Conservation (phyloP, 2,329 filamentous ascomycete genomes). For the Penicillium expansum region DNA sequence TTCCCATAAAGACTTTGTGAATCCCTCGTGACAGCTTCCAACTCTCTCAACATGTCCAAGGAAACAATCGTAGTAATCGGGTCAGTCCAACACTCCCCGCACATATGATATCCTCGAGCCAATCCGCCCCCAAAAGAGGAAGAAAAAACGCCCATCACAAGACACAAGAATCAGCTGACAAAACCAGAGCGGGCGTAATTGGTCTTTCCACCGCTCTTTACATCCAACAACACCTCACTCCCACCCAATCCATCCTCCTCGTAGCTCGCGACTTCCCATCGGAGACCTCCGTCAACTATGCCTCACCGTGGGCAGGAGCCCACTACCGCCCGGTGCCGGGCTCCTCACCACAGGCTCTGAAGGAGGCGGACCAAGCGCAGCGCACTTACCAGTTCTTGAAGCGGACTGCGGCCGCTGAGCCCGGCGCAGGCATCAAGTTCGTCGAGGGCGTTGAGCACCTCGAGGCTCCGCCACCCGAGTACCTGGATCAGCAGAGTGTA, state of each 20-base stretch:
- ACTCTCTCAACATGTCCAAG: constrained; percentile 19
- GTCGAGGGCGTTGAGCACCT: constrained; percentile 45
- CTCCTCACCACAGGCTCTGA: constrained; percentile 33
- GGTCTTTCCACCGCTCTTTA: constrained; percentile 39
- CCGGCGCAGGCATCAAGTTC: constrained; percentile 39
- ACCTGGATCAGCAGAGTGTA: constrained; percentile 30
- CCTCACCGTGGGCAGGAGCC: constrained; percentile 48
- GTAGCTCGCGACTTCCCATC: constrained; percentile 43
- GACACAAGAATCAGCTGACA: constrained; percentile 5
- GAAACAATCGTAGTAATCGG: constrained; percentile 41
- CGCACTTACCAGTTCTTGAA: constrained; percentile 42
- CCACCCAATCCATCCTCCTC: constrained; percentile 37
- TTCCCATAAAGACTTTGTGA: background rate
- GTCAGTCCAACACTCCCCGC: constrained; percentile 18
- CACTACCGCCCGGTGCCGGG: constrained; percentile 49
- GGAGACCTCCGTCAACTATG: constrained; percentile 44
- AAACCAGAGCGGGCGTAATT: constrained; percentile 40
- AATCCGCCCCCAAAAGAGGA: background rate
- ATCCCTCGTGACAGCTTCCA: background rate
- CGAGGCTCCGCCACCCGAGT: constrained; percentile 38
- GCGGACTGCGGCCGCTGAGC: constrained; percentile 32
- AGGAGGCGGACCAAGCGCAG: constrained; percentile 39
- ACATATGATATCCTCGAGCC: background rate
- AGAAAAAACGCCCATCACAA: background rate
- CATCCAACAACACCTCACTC: constrained; percentile 31